Percentiles rank a stretch among this genome's conserved stretches.
Evolutionary conservation across 192 early-diverging fungal species (phyloP).

Genomic region (Cetraspora pellucida): DNA sequence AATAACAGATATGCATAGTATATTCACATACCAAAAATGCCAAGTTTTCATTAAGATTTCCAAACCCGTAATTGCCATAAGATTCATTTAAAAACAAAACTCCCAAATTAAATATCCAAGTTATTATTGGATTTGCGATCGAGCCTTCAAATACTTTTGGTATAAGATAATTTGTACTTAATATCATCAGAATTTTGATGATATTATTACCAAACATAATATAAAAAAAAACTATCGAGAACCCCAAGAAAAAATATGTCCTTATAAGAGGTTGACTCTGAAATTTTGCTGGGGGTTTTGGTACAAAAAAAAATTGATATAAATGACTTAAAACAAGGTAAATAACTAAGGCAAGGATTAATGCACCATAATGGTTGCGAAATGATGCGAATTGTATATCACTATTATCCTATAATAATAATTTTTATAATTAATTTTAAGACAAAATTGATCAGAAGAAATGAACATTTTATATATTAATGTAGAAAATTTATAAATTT

Average conservation of each 20-base stretch:
- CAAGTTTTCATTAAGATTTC: conserved; percentile 48
- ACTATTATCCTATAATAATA: conserved; percentile 64
- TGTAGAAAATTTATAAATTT: conserved; percentile 16
- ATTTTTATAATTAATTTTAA: background rate
- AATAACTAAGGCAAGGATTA: conserved; percentile 48
- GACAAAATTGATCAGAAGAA: background rate
- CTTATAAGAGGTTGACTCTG: conserved; percentile 41
- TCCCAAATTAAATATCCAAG: conserved; percentile 82
- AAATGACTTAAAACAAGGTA: conserved; percentile 56
- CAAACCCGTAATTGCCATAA: conserved; percentile 75
- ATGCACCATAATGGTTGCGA: conserved; percentile 61
- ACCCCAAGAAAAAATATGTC: conserved; percentile 59
- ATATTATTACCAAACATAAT: conserved; percentile 74
- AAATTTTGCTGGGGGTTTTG: conserved; percentile 39
- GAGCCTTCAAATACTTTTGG: conserved; percentile 55
- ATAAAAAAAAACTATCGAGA: conserved; percentile 63
- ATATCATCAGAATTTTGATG: conserved; percentile 73
- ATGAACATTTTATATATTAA: background rate
- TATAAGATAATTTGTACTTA: conserved; percentile 68
- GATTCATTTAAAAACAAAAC: conserved; percentile 81
- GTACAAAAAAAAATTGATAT: conserved; percentile 39
- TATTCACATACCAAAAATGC: conserved; percentile 63
- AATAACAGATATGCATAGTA: background rate
- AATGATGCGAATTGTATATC: conserved; percentile 72
- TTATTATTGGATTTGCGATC: conserved; percentile 60